Base-by-base conservation (phyloP, 1,284 basidiomycete genomes). In the Veloboletus limbatus region DNA sequence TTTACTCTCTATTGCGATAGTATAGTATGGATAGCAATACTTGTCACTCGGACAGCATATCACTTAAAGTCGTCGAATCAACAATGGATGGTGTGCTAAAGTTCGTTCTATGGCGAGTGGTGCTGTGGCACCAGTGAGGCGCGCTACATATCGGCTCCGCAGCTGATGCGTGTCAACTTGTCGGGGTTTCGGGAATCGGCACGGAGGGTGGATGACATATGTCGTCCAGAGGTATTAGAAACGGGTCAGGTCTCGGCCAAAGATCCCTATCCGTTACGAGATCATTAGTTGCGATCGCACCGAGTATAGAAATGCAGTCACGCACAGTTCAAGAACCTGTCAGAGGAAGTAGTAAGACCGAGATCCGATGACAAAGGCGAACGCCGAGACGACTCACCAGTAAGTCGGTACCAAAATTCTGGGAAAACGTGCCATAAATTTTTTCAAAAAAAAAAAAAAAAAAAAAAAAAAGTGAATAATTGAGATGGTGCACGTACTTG, bases 201-300 rank as follows among this genome's bases (percentile, higher is more conserved):
- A 37, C 32, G 26, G 11, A 21, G 37, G n/a, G 3, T 4, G 5
- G 17, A 13, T 20, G 40, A 48, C 30, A 46, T n/a, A n/a, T n/a
- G 27, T 48, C 32, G 30, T 38, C 26, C 28, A 44, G 27, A 48
- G 40, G 24, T 16, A 51, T 72, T 66, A 92, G 65, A 92, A 90
- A 16, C 86, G 77, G 9, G 82, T 87, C 39, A 92, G 68, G 63
- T 92, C 87, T 14, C 90, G 77, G 6, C 91, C 90, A 59, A 91
- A 89, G 48, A 91, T 79, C 79, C 81, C 79, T 82, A 45, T 40
- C 30, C 27, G 40, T 18, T 38, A 48, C 64, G 61, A 63, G 66
- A 70, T 40, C 24, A 56, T 43, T 20, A 58, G 56, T 28, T 47
- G 40, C 40, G 43, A 48, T 56, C 45, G 27, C 39, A 14, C 40